phyloP scores from a whole-genome alignment of 2,329 filamentous ascomycete species.

The Pseudogymnoascus sp. region DNA sequence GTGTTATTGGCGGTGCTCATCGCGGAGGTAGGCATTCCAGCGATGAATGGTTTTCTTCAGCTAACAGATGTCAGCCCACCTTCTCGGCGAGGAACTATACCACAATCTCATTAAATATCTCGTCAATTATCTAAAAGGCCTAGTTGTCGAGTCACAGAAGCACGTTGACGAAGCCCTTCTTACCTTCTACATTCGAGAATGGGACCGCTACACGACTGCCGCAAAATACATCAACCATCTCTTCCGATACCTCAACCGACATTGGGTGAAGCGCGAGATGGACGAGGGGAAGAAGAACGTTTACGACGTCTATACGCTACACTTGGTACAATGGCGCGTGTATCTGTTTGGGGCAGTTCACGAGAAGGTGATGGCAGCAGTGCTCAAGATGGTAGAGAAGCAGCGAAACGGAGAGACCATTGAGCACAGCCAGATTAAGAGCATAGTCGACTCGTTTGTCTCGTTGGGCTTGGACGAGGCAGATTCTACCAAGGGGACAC shows the following conservation, averaged over 20 bases:
- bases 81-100: slow-evolving; percentile 94
- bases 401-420: slow-evolving; percentile 97
- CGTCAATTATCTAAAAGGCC: slow-evolving; percentile 60
- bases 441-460: slow-evolving; percentile 92
- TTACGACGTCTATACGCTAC: slow-evolving; percentile 95
- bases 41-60: slow-evolving; percentile 13
- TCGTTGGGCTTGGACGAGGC: slow-evolving; percentile 90
- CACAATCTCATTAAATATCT: slow-evolving; percentile 84
- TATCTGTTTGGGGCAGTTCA: slow-evolving; percentile 83
- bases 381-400: slow-evolving; percentile 91
- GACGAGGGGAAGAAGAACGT: slow-evolving; percentile 98
- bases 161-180: slow-evolving; percentile 88
- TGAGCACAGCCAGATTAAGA: slow-evolving; percentile 93
- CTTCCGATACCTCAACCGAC: slow-evolving; percentile 90
- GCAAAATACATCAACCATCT: slow-evolving; percentile 97
- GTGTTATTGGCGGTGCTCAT: slow-evolving; percentile 47
- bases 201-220: slow-evolving; percentile 89
- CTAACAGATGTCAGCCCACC: slow-evolving; percentile 57
- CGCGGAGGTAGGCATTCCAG: slow-evolving; percentile 54
- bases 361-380: slow-evolving; percentile 86
- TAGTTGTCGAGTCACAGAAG: slow-evolving; percentile 64
- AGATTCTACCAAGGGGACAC: slow-evolving; percentile 85
- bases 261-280: slow-evolving; percentile 99
- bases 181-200: slow-evolving; percentile 91
- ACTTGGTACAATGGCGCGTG: slow-evolving; percentile 89